Percentiles rank a stretch among this genome's conserved stretches.
phyloP scores from a whole-genome alignment of 75 land plant species.

The Larix kaempferi region DNA sequence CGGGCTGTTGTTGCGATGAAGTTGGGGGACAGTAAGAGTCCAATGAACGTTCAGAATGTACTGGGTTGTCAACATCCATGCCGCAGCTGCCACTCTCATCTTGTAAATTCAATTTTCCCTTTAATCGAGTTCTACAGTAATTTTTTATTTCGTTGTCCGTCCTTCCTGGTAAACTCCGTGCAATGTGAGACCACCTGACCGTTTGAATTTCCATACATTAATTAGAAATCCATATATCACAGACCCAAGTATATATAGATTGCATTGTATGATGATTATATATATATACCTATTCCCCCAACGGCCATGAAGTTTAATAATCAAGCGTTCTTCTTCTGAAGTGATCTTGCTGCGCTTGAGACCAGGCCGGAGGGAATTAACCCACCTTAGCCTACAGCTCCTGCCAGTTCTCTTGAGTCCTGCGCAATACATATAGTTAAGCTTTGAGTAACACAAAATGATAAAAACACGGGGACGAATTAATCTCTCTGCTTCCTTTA shows the following conservation, averaged over 20 bases:
- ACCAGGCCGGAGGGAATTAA: constrained; percentile 54
- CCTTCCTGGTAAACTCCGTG: constrained; percentile 42
- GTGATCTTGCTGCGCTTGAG: constrained; percentile 56
- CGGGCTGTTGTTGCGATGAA: no score
- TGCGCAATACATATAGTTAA: constrained; percentile 6
- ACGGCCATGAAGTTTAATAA: constrained; percentile 45
- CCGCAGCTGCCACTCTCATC: no score
- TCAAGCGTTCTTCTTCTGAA: constrained; percentile 50
- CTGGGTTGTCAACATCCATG: no score
- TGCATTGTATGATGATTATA: no score
- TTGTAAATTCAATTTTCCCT: constrained; percentile 11
- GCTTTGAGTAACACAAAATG: no score
- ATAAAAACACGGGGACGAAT: no score
- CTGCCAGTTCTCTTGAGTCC: constrained; percentile 57
- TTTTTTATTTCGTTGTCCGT: constrained; percentile 64
- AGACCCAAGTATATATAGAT: no score
- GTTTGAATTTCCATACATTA: no score
- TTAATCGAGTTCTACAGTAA: constrained; percentile 42
- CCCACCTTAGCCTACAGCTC: constrained; percentile 72
- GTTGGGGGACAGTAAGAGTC: no score
- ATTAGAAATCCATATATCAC: no score
- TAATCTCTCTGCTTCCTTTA: no score
- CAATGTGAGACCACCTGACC: constrained; percentile 52
- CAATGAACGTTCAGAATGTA: background rate
- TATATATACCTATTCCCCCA: constrained; percentile 44